phyloP scores from a whole-genome alignment of 371 early-diverging fungal species.

The Lichtheimia ornata region DNA sequence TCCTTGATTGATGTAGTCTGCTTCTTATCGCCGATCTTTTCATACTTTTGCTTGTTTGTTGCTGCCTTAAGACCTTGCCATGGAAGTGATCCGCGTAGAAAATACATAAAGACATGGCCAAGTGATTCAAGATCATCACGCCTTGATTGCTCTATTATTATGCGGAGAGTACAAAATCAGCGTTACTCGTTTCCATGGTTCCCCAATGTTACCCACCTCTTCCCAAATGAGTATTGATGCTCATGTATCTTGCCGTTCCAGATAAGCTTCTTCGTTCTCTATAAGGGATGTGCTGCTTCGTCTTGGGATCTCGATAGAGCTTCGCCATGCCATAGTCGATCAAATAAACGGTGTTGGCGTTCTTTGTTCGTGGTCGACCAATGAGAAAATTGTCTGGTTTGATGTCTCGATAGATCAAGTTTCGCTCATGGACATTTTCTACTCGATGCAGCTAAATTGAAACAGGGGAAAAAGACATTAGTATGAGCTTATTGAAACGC shows the following conservation, averaged over 20 bases:
- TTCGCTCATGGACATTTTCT: conserved; percentile 94
- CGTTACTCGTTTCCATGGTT: not conserved
- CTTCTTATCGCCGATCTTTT: conserved; percentile 92
- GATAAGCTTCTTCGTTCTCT: conserved; percentile 85
- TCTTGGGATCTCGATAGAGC: conserved; percentile 84
- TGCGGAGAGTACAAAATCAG: not conserved
- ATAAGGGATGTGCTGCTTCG: conserved; percentile 88
- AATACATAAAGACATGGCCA: conserved; percentile 95
- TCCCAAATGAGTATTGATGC: conserved; percentile 93
- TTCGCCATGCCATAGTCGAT: conserved; percentile 97
- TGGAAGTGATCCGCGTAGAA: conserved; percentile 88
- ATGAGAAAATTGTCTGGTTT: conserved; percentile 99
- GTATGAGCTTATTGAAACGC: not conserved
- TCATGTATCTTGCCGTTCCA: conserved; percentile 96
- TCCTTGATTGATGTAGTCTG: conserved; percentile 75
- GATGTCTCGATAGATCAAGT: conserved; percentile 98
- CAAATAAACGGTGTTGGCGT: conserved; percentile 63
- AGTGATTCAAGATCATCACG: conserved; percentile 96
- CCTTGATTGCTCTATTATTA: conserved; percentile 81
- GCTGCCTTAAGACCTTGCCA: conserved; percentile 96
- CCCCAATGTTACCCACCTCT: conserved; percentile 37
- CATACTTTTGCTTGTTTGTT: conserved; percentile 93
- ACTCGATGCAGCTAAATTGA: conserved; percentile 73
- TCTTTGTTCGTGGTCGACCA: conserved; percentile 70
- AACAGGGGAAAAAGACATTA: not conserved